Base-by-base conservation (phyloP, 1,139 yeast genomes). In the Scheffersomyces titani region DNA sequence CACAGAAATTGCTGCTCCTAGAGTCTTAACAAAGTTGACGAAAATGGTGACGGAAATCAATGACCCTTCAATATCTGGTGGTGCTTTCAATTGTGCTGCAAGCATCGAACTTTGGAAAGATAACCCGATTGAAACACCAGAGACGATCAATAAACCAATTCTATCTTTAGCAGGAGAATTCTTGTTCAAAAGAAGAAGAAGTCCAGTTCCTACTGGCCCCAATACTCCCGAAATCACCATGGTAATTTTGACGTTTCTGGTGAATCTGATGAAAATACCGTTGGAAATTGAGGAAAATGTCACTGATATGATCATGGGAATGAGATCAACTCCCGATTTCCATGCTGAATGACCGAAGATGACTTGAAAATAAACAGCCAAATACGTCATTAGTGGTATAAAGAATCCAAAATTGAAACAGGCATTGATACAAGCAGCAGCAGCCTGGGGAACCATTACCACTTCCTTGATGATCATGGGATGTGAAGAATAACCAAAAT, bases 301-400 rank as follows among this genome's bases (percentile, higher is more conserved):
- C 4, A 85, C 81, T 1, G 87, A 71, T 44, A 88, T 67, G 50
- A 87, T 78, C 61, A 80, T 62, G 1, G 91, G 88, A 40, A 88
- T 69, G 60, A 86, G 67, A 60, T 82, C 82, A 49, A 87, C 72
- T 46, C 92, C 90, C 0, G 91, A 83, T 57, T 78, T 75, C 74
- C 84, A 80, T 1, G 91, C 83, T 20, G 75, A 63, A 22, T 78
- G 79, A 54, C 76, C 72, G 57, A 73, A 73, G 36, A 82, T 78
- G 19, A 84, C 82, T 68, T 87, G 90, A 69, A 85, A 85, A 65
- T 82, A 86, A 21, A 85, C 74, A 5, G 88, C 78, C 51, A 84
- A 66, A 63, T 78, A 86, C 19, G 81, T 76, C 20, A 77, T 64
- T 19, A 68, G 60, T 9, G 77, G 65, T 76, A 86, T 76, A 67